Conservation (phyloP, 1,284 basidiomycete genomes). For the Ceratobasidium sp. region DNA sequence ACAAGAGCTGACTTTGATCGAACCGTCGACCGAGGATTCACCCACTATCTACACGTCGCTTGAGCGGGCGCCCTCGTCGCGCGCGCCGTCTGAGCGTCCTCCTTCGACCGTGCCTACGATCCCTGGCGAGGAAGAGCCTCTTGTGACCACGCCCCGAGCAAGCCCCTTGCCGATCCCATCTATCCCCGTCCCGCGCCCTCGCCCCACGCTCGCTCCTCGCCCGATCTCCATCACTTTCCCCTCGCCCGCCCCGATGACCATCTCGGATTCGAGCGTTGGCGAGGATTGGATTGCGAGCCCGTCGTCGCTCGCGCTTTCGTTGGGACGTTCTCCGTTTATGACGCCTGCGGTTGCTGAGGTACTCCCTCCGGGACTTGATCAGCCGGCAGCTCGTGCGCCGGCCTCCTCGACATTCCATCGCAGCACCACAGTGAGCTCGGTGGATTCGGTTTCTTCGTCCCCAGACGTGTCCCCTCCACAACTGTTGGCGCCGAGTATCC, state of each 20-base stretch:
- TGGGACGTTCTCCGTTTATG: conserved; percentile 10
- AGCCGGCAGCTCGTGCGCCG: not conserved
- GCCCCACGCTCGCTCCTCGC: not conserved
- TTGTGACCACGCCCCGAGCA: conserved; percentile 20
- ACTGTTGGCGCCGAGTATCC: conserved; percentile 5
- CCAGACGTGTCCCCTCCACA: conserved; percentile 37
- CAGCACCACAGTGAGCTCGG: conserved; percentile 26
- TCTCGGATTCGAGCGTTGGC: conserved; percentile 3
- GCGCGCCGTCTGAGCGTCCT: conserved; percentile 7
- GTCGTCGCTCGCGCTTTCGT: conserved; percentile 30
- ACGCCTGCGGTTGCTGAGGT: conserved; percentile 23
- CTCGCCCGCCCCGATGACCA: conserved; percentile 38
- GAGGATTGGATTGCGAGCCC: conserved; percentile 44
- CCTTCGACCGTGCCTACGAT: conserved; percentile 24
- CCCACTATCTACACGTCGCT: no score
- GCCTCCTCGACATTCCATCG: conserved; percentile 7
- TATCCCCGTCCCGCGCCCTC: not conserved
- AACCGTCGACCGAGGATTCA: no score
- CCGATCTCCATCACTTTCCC: conserved; percentile 28
- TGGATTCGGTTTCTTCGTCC: conserved; percentile 26
- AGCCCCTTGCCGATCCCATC: conserved; percentile 13
- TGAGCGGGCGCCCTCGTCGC: no score
- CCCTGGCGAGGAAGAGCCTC: conserved; percentile 24
- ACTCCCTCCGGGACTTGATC: conserved; percentile 32
- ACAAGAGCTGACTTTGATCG: no score